Evolutionary conservation across 352 stramenopile genomes (phyloP).

Genomic region (Globisporangium nagaii): DNA sequence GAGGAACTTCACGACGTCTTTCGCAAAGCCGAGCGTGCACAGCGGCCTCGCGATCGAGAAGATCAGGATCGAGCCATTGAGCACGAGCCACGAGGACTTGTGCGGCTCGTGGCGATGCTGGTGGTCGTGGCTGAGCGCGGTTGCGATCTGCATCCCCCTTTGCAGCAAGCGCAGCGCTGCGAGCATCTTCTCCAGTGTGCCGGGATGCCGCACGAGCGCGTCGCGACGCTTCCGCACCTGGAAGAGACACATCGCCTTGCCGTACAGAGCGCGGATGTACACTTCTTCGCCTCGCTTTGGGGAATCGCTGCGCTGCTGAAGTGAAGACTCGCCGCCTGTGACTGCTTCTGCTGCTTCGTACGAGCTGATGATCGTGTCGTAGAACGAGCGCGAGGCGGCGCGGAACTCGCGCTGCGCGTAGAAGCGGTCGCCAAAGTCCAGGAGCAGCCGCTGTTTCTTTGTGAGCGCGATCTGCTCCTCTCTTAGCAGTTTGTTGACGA

Average conservation of each 20-base stretch:
- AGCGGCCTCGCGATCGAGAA: slow-evolving; percentile 50
- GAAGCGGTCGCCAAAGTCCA: slow-evolving; percentile 47
- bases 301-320: no score
- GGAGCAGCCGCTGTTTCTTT: slow-evolving; percentile 39
- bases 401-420: slow-evolving; percentile 35
- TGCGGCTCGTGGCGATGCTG: slow-evolving; percentile 8
- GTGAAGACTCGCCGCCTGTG: not conserved
- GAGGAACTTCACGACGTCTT: slow-evolving; percentile 47
- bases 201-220: slow-evolving; percentile 30
- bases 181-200: slow-evolving; percentile 46
- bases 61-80: slow-evolving; percentile 62
- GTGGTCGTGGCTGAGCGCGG: slow-evolving; percentile 35
- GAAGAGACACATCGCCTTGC: slow-evolving; percentile 36
- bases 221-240: slow-evolving; percentile 29
- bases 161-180: slow-evolving; percentile 28
- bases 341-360: not conserved
- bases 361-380: slow-evolving; percentile 22
- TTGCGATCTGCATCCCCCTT: slow-evolving; percentile 33
- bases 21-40: slow-evolving; percentile 35
- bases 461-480: slow-evolving; percentile 25
- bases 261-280: slow-evolving; percentile 43
- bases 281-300: no score
- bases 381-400: slow-evolving; percentile 48
- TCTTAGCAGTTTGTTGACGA: slow-evolving; percentile 30
- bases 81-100: slow-evolving; percentile 44